Conservation (phyloP, 2,329 filamentous ascomycete species). For the Didymella keratinophila region DNA sequence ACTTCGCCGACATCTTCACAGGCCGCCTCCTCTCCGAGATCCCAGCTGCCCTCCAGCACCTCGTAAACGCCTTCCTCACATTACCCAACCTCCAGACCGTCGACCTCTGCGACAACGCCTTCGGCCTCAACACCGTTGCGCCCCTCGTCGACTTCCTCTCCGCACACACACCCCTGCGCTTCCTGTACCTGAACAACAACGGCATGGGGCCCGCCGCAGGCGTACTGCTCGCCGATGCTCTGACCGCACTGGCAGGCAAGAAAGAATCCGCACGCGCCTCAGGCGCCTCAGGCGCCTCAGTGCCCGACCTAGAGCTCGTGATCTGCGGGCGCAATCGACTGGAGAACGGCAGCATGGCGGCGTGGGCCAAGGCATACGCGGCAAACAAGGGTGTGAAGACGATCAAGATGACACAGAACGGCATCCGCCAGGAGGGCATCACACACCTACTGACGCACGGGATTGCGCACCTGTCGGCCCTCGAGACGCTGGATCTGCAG, state of each 20-base stretch:
- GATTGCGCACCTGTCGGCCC: constrained; percentile 70
- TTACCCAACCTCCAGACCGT: constrained; percentile 87
- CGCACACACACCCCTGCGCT: constrained; percentile 86
- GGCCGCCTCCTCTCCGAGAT: constrained; percentile 93
- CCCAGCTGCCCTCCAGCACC: constrained; percentile 82
- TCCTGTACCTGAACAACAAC: constrained; percentile 98
- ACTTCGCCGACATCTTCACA: constrained; percentile 97
- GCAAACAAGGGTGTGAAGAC: constrained; percentile 81
- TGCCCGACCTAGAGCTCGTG: constrained; percentile 91
- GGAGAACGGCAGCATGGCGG: constrained; percentile 94
- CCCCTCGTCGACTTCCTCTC: constrained; percentile 92
- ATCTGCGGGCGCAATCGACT: constrained; percentile 95
- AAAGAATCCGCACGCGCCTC: constrained; percentile 79
- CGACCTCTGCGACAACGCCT: constrained; percentile 97
- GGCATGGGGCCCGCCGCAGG: constrained; percentile 92
- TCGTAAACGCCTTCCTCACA: constrained; percentile 86
- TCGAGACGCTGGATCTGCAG: constrained; percentile 87
- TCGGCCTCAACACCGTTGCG: constrained; percentile 92
- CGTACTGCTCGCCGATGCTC: constrained; percentile 85
- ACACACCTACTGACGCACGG: constrained; percentile 80
- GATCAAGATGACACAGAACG: constrained; percentile 98
- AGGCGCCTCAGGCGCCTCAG: constrained; percentile 67
- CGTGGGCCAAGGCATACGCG: constrained; percentile 88
- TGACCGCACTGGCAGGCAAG: constrained; percentile 81
- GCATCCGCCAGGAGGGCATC: constrained; percentile 93